These are phyloP conservation scores for Papiliotrema terrestris DNA, from an alignment of 1,284 basidiomycete genomes.

Conservation along the genomic window DNA sequence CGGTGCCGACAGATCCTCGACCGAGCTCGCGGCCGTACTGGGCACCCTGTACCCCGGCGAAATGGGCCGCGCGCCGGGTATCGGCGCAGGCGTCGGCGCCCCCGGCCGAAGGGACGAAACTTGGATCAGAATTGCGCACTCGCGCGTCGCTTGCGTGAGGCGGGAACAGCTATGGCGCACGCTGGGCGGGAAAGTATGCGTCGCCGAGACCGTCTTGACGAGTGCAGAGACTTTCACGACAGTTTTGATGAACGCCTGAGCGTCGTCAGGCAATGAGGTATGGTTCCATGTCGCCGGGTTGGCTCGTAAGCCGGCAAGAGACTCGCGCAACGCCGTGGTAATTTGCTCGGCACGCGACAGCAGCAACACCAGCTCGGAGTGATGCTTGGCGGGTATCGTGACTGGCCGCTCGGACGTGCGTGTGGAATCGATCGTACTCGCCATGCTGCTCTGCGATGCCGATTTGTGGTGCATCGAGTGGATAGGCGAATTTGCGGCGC, in stretches of 20 bases:
- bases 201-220: conserved; percentile 46
- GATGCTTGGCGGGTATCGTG: conserved; percentile 31
- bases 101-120: conserved; percentile 43
- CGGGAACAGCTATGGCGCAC: conserved; percentile 43
- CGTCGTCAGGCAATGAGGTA: conserved; percentile 34
- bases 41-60: conserved; percentile 10
- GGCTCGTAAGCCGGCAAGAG: conserved; percentile 41
- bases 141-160: conserved; percentile 51
- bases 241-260: conserved; percentile 45
- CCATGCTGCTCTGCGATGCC: conserved; percentile 15
- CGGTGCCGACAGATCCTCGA: conserved; percentile 12
- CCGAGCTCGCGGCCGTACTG: neutral
- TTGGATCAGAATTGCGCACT: conserved; percentile 50
- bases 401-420: conserved; percentile 18
- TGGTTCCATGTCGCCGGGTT: conserved; percentile 28
- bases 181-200: conserved; percentile 34
- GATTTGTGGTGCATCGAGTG: conserved; percentile 13
- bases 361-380: conserved; percentile 39
- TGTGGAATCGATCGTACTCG: conserved; percentile 10
- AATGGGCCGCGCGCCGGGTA: conserved; percentile 3
- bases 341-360: conserved; percentile 42
- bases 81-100: conserved; percentile 17
- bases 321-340: conserved; percentile 35
- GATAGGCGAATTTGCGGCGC: conserved; percentile 9
- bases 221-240: conserved; percentile 51